phyloP scores from a whole-genome alignment of 2,329 filamentous ascomycete genomes.

The Colletotrichum incanum region DNA sequence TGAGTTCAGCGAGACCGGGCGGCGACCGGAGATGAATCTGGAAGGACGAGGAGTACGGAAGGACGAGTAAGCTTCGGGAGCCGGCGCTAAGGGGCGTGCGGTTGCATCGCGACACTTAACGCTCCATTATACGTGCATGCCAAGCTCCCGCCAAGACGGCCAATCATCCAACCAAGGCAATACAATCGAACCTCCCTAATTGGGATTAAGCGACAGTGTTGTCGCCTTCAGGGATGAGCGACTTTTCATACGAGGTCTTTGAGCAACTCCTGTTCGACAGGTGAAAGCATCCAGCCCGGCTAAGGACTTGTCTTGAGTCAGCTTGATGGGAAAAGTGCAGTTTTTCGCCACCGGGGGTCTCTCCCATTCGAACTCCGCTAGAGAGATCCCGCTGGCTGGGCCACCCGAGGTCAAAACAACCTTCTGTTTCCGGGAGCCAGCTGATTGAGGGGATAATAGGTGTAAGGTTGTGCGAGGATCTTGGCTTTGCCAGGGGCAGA shows the following conservation, averaged over 20 bases:
- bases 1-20: slow-evolving; percentile 6
- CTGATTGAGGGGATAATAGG: neutral
- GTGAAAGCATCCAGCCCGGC: neutral
- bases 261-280: neutral
- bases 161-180: slow-evolving; percentile 32
- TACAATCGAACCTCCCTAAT: slow-evolving; percentile 31
- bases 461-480: neutral
- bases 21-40: slow-evolving; percentile 24
- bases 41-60: slow-evolving; percentile 9
- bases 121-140: slow-evolving; percentile 21
- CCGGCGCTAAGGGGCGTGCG: slow-evolving; percentile 17
- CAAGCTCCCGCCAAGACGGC: slow-evolving; percentile 34
- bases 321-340: neutral
- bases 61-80: slow-evolving; percentile 26
- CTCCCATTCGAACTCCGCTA: neutral
- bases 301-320: neutral
- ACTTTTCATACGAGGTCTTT: neutral
- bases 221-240: neutral
- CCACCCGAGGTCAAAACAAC: slow-evolving; percentile 8
- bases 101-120: slow-evolving; percentile 22
- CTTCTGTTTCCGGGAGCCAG: slow-evolving; percentile 14
- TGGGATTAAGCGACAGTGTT: neutral
- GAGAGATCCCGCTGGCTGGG: neutral
- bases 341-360: neutral
- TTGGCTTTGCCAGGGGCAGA: slow-evolving; percentile 5